Conservation (phyloP, 257 asterid genomes). For the Nicotiana paniculata region DNA sequence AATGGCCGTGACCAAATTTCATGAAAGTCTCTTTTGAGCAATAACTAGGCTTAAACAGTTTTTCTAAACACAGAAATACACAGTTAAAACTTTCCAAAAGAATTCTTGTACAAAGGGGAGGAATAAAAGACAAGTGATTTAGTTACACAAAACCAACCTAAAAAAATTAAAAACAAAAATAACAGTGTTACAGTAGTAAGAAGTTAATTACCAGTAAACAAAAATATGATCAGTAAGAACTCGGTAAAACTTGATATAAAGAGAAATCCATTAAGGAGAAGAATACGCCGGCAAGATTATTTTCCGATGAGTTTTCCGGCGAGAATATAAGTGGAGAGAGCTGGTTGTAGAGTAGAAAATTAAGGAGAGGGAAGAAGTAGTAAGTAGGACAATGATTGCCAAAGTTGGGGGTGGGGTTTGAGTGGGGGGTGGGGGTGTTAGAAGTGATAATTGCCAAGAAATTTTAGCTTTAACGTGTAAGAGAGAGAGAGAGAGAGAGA, state of each 20-base stretch:
- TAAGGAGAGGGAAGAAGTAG: not conserved
- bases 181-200: not conserved
- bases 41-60: not conserved
- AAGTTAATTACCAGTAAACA: not conserved
- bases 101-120: too few species aligned
- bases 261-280: not conserved
- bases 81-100: not conserved
- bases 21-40: not conserved
- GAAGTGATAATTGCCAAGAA: slow-evolving; percentile 22
- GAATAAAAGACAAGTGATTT: not conserved
- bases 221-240: not conserved
- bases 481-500: slow-evolving; percentile 4
- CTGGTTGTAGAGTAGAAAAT: not conserved
- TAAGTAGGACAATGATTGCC: slow-evolving; percentile 39
- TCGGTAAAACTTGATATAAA: not conserved
- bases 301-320: slow-evolving; percentile 45
- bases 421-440: not conserved
- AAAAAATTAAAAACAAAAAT: not conserved
- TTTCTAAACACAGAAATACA: not conserved
- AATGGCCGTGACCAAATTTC: slow-evolving; percentile 4
- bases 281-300: slow-evolving; percentile 11
- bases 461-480: slow-evolving; percentile 23
- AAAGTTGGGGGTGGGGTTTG: not conserved
- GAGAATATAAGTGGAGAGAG: slow-evolving; percentile 2
- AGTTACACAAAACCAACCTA: too few species aligned